Percentiles rank a stretch among this genome's conserved stretches.
Conservation (phyloP, 805 yeast genomes). For the Metschnikowia lunata region DNA sequence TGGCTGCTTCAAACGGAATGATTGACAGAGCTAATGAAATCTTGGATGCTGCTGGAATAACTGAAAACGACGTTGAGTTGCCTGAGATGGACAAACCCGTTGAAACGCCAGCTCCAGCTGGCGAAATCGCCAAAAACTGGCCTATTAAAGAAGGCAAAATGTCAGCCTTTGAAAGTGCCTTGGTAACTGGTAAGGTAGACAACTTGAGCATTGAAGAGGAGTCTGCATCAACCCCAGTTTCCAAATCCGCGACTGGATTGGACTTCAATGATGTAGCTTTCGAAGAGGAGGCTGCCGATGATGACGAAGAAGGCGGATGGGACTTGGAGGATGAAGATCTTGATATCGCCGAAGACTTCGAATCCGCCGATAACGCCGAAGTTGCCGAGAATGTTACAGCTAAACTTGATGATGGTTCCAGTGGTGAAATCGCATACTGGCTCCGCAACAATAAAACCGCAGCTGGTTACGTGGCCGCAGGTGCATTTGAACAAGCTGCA, state of each 20-base stretch:
- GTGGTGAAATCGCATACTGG: constrained; percentile 74
- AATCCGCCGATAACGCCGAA: constrained; percentile 24
- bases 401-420: constrained; percentile 25
- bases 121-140: constrained; percentile 59
- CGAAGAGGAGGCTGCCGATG: constrained; percentile 44
- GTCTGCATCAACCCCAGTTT: background rate
- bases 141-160: constrained; percentile 70
- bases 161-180: constrained; percentile 82
- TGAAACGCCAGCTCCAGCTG: constrained; percentile 45
- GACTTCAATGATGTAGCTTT: constrained; percentile 14
- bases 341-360: constrained; percentile 47
- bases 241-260: constrained; percentile 10
- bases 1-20: constrained; percentile 84
- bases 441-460: constrained; percentile 83
- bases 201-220: constrained; percentile 49
- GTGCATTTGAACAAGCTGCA: constrained; percentile 94
- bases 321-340: constrained; percentile 77
- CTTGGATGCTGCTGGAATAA: constrained; percentile 63
- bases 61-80: constrained; percentile 56
- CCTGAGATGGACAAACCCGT: constrained; percentile 48
- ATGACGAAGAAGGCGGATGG: constrained; percentile 72
- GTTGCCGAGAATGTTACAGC: constrained; percentile 4
- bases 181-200: constrained; percentile 69
- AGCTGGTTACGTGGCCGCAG: constrained; percentile 92
- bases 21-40: constrained; percentile 69